Evolutionary conservation across 1,284 basidiomycete species (phyloP).

Genomic region (Cryptococcus maquisensis): DNA sequence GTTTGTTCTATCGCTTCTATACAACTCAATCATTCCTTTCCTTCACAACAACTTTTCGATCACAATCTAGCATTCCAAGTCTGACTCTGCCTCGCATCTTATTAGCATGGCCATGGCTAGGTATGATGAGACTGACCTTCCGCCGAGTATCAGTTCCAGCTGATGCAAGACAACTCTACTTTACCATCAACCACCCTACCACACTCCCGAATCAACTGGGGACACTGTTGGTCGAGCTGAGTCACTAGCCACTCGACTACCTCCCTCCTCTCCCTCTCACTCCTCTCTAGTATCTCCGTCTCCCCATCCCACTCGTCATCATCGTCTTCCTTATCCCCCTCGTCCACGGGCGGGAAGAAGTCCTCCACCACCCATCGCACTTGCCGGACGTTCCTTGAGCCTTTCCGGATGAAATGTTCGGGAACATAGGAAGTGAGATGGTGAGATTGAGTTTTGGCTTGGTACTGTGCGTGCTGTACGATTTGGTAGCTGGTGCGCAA

Average conservation of each 20-base stretch:
- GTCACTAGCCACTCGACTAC: conserved; percentile 3
- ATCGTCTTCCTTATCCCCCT: neutral
- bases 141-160: neutral
- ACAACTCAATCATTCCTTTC: neutral
- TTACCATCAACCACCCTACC: conserved; percentile 5
- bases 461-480: neutral
- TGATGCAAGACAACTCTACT: conserved; percentile 11
- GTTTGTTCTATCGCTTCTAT: neutral
- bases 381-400: neutral
- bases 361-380: neutral
- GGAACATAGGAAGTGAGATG: neutral
- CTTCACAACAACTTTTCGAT: neutral
- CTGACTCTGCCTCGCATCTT: neutral
- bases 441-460: neutral
- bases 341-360: conserved; percentile 1
- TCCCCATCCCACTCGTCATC: neutral
- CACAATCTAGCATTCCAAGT: neutral
- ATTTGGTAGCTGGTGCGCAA: conserved; percentile 2
- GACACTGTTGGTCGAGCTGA: conserved; percentile 8
- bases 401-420: neutral
- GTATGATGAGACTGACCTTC: neutral
- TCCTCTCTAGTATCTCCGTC: conserved; percentile 1
- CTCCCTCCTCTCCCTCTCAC: conserved; percentile 5
- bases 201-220: conserved; percentile 4
- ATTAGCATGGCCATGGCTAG: neutral